Percentiles rank a stretch among this genome's conserved stretches.
These are phyloP conservation scores for Dactylis glomerata DNA, from an alignment of 176 grass and related monocot genomes.

Conservation along the genomic window DNA sequence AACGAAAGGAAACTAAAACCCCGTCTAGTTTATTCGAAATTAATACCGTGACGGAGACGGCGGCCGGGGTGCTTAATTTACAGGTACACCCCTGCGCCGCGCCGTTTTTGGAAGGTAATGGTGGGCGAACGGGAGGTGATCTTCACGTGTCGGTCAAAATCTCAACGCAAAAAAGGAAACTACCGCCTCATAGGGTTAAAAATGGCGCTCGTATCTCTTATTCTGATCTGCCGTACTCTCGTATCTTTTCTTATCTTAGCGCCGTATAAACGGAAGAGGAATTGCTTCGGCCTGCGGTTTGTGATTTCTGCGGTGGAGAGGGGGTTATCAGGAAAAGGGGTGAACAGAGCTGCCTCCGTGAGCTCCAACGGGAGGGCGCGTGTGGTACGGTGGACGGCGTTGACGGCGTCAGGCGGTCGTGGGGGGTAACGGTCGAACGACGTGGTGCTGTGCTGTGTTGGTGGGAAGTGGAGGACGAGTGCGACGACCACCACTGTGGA, in stretches of 20 bases:
- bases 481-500: slow-evolving; percentile 16
- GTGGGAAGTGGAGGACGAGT: slow-evolving; percentile 3
- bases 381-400: not conserved
- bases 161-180: not conserved
- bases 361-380: slow-evolving; percentile 19
- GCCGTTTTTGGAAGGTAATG: slow-evolving; percentile 12
- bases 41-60: slow-evolving; percentile 24
- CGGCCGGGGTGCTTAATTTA: not conserved
- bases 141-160: not conserved
- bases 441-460: slow-evolving; percentile 4
- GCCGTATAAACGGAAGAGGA: too few relatives aligned
- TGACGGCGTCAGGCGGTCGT: slow-evolving; percentile 31
- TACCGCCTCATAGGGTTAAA: not conserved
- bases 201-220: not conserved
- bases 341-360: not conserved
- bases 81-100: not conserved
- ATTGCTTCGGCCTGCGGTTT: fast-evolving
- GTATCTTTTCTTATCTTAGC: not conserved
- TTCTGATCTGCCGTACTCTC: not conserved
- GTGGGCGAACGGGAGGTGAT: not conserved
- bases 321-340: not conserved
- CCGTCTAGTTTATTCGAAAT: slow-evolving; percentile 20
- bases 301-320: not conserved
- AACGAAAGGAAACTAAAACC: not conserved
- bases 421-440: slow-evolving; percentile 40